A percentile compares a stretch with the other conserved stretches of the same genome.
Conservation (phyloP, 352 stramenopile species). For the Globisporangium acanthophoron region DNA sequence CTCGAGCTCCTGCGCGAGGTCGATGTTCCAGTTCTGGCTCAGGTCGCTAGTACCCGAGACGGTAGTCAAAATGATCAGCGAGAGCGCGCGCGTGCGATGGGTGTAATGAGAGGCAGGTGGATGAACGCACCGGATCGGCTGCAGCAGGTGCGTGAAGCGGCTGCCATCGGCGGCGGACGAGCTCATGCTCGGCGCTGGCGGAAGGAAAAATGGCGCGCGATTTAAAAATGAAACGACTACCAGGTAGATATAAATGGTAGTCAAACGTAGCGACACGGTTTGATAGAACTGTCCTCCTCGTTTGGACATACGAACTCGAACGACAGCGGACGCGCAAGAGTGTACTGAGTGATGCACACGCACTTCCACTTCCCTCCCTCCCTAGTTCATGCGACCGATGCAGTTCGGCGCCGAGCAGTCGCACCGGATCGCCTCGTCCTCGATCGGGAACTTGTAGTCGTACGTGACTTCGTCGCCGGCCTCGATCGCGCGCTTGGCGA, state of each 20-base stretch:
- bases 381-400: conserved; percentile 92
- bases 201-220: background rate
- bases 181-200: background rate
- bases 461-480: conserved; percentile 94
- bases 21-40: conserved; percentile 90
- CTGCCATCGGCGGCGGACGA: conserved; percentile 15
- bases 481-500: conserved; percentile 89
- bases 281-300: too few species aligned
- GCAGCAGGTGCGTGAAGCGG: conserved; percentile 78
- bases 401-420: conserved; percentile 93
- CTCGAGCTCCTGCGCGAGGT: conserved; percentile 85
- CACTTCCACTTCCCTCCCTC: too few species aligned
- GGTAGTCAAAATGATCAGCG: background rate
- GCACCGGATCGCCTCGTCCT: conserved; percentile 92
- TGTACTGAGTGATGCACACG: too few species aligned
- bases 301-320: too few species aligned
- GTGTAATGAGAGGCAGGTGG: background rate
- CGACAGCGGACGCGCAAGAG: too few species aligned
- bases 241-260: background rate
- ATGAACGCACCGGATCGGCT: conserved; percentile 69
- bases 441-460: conserved; percentile 97
- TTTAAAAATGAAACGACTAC: background rate
- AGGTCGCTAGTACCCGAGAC: conserved; percentile 49
- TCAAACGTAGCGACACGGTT: too few species aligned
- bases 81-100: background rate